Conservation (phyloP, 345 rosid genomes). For the Populus davidiana region DNA sequence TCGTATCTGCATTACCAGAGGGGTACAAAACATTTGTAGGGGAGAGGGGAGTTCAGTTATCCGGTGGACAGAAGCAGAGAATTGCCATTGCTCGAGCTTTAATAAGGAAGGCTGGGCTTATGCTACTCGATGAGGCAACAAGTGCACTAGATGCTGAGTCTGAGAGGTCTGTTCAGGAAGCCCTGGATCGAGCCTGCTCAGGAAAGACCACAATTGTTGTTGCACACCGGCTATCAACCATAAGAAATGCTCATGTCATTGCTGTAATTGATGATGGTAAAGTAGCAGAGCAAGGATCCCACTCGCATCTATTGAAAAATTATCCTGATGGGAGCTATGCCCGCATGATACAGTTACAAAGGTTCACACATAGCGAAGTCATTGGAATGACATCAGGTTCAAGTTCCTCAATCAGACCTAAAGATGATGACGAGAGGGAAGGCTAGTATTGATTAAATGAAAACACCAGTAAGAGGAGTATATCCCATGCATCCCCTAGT, state of each 20-base stretch:
- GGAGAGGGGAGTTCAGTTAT: conserved; percentile 87
- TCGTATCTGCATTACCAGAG: conserved; percentile 71
- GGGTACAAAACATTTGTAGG: conserved; percentile 87
- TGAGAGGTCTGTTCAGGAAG: conserved; percentile 91
- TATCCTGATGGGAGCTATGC: conserved; percentile 83
- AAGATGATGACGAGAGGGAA: conserved; percentile 62
- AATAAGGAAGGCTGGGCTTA: conserved; percentile 75
- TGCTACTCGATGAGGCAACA: conserved; percentile 95
- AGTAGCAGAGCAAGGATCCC: conserved; percentile 94
- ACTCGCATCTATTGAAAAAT: conserved; percentile 74
- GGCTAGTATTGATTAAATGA: conserved; percentile 7
- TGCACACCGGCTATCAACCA: conserved; percentile 84
- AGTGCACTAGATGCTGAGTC: conserved; percentile 94
- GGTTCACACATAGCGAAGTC: conserved; percentile 85
- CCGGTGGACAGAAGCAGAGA: conserved; percentile 98
- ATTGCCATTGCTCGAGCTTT: conserved; percentile 81
- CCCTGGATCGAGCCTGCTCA: conserved; percentile 82
- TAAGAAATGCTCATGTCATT: conserved; percentile 79
- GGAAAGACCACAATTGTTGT: conserved; percentile 90
- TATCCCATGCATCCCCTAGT: conserved; percentile 19
- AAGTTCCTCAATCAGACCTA: conserved; percentile 59
- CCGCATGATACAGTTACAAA: conserved; percentile 90
- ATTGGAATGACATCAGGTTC: conserved; percentile 81
- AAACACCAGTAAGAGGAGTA: conserved; percentile 26
- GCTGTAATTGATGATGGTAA: conserved; percentile 93